Base-by-base conservation (phyloP, 331 rosid species). In the Saraca asoca region DNA sequence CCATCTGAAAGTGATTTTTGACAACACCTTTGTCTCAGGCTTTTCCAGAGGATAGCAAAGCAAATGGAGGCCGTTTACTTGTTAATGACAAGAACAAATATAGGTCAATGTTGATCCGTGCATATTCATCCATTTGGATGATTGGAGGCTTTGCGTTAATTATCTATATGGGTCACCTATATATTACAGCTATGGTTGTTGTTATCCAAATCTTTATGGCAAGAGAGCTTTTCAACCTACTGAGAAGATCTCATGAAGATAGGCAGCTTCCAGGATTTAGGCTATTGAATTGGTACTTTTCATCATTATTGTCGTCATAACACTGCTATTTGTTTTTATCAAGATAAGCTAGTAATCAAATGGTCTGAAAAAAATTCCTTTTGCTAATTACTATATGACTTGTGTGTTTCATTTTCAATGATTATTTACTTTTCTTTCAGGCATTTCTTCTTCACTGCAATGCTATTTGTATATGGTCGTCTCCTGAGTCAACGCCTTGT, bases 181-280 rank as follows among this genome's bases (percentile, higher is more conserved):
- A 79, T 71, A 90, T 94, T 66, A 88, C 96, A 45, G 95, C 99
- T 13, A 88, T 94, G 97, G 88, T 94, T 38, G 90, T 94, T 29
- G 96, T 94, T 64, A 90, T 94, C 70, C 99, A 94, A 87, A 89
- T 94, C 73, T 88, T 78, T 83, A 94, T 94, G 99, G 99, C 96
- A 10, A 88, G 48, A 70, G 99, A 94, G 85, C 86, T 94, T 20
- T 94, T 94, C 87, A 90, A 83, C 74, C 89, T 94, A 34, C 90
- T 94, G 35, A 84, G 99, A 73, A 88, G 67, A 85, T 75, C 87
- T 67, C 95, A 85, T 56, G 97, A 94, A 79, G 96, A 94, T 70
- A 85, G 73, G 62, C 89, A 71, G 68, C 93, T 94, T 5, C 99
- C 99, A 7, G 99, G 99, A 76, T 94, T 94, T 85, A 83, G 99